Evolutionary conservation across 331 rosid genomes (phyloP).

Genomic region (Quercus tomentella): DNA sequence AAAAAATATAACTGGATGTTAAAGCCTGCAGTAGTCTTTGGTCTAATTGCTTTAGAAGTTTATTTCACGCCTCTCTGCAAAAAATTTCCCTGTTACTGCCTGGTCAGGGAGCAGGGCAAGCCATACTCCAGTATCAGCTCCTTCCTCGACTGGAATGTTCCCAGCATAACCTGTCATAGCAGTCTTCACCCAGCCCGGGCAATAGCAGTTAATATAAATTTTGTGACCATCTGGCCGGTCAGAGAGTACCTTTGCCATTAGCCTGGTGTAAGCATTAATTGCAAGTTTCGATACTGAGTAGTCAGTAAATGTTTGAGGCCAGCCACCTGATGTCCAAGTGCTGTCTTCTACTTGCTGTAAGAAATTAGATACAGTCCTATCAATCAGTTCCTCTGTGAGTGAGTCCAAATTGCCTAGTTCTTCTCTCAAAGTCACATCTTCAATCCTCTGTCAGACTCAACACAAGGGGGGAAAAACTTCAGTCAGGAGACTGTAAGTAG

Average conservation of each 20-base stretch:
- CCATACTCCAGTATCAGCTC: conserved; percentile 98
- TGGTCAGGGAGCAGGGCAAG: conserved; percentile 83
- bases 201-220: conserved; percentile 73
- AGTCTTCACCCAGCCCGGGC: conserved; percentile 98
- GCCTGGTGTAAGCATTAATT: conserved; percentile 74
- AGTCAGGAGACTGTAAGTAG: background rate
- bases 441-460: conserved; percentile 56
- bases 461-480: background rate
- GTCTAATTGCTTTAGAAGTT: conserved; percentile 35
- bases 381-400: conserved; percentile 62
- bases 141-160: conserved; percentile 68
- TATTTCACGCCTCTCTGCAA: conserved; percentile 86
- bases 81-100: conserved; percentile 65
- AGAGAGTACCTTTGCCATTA: conserved; percentile 54
- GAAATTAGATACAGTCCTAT: conserved; percentile 41
- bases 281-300: conserved; percentile 85
- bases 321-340: conserved; percentile 76
- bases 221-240: conserved; percentile 64
- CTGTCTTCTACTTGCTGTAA: conserved; percentile 82
- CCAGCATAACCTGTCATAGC: conserved; percentile 89
- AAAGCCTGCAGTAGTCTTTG: background rate
- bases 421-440: conserved; percentile 52
- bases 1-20: background rate
- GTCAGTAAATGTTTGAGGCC: conserved; percentile 80
- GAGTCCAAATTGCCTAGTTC: conserved; percentile 46